Evolutionary conservation across 208 protist genomes (phyloP).

Genomic region (Trypanosomatidae sp.): DNA sequence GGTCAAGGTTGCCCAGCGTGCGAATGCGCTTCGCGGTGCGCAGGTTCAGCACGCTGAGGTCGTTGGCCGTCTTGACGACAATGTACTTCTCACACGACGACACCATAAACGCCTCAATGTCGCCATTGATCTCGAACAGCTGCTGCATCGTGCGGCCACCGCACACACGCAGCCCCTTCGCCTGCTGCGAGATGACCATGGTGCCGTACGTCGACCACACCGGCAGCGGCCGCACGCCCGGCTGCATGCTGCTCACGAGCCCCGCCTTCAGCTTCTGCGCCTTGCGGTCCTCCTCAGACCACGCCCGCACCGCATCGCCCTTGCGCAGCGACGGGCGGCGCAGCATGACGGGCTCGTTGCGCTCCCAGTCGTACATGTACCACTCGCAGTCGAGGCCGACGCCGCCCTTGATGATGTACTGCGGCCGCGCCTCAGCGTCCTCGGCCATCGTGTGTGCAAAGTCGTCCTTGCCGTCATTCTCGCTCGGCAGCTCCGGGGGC

Average conservation of each 20-base stretch:
- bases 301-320: conserved; percentile 49
- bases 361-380: conserved; percentile 82
- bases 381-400: conserved; percentile 54
- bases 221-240: conserved; percentile 52
- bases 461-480: conserved; percentile 44
- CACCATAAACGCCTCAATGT: conserved; percentile 72
- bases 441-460: conserved; percentile 76
- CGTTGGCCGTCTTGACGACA: conserved; percentile 67
- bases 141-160: conserved; percentile 69
- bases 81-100: conserved; percentile 84
- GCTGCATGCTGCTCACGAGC: conserved; percentile 49
- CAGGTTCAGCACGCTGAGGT: conserved; percentile 73
- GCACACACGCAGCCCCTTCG: conserved; percentile 68
- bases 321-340: conserved; percentile 48
- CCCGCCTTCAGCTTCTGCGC: conserved; percentile 40
- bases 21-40: conserved; percentile 68
- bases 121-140: conserved; percentile 65
- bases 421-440: conserved; percentile 60
- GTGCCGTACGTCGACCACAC: conserved; percentile 78
- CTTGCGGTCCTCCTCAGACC: conserved; percentile 71
- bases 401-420: conserved; percentile 78
- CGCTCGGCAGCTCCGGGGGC: conserved; percentile 18
- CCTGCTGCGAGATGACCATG: conserved; percentile 70
- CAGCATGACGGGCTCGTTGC: conserved; percentile 55
- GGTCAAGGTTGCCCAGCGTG: conserved; percentile 66